These are phyloP conservation scores for Hyaloraphidium curvatum DNA, from an alignment of 192 early-diverging fungal species.

Conservation along the genomic window DNA sequence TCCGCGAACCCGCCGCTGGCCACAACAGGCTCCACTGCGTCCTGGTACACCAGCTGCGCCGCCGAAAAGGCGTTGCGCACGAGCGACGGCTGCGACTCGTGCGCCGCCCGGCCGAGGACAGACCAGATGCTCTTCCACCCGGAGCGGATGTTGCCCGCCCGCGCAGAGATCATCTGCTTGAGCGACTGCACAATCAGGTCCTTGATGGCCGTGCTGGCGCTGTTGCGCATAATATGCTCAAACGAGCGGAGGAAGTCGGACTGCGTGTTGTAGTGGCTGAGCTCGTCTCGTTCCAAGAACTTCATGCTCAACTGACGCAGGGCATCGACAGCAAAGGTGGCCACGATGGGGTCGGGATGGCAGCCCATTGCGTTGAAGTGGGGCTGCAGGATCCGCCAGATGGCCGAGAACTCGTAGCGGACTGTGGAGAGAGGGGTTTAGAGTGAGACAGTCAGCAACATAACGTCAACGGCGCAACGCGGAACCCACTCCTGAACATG, in stretches of 20 bases:
- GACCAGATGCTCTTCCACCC: conserved; percentile 6
- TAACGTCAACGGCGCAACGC: no score
- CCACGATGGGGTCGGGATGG: background rate
- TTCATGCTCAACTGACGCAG: conserved; percentile 2
- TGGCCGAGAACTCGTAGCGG: background rate
- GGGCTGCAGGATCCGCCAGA: conserved; percentile 3
- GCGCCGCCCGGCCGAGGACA: background rate
- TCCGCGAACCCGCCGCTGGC: background rate
- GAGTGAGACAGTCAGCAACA: no score
- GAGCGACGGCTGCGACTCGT: background rate
- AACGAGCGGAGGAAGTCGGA: conserved; percentile 7
- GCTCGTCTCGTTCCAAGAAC: conserved; percentile 6
- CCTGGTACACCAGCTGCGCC: background rate
- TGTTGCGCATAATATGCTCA: conserved; percentile 6
- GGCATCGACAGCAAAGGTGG: conserved; percentile 4
- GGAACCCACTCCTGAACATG: conserved; percentile 5
- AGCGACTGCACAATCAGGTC: conserved; percentile 7
- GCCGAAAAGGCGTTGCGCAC: background rate
- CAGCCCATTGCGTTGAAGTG: conserved; percentile 1
- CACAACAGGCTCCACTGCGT: background rate
- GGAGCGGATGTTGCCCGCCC: conserved; percentile 6
- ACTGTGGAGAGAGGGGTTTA: no score
- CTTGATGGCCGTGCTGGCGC: background rate
- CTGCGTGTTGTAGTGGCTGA: conserved; percentile 6
- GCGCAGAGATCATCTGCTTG: conserved; percentile 3